These are phyloP conservation scores for Penicillium sp. DNA, from an alignment of 2,329 filamentous ascomycete genomes.

Conservation along the genomic window DNA sequence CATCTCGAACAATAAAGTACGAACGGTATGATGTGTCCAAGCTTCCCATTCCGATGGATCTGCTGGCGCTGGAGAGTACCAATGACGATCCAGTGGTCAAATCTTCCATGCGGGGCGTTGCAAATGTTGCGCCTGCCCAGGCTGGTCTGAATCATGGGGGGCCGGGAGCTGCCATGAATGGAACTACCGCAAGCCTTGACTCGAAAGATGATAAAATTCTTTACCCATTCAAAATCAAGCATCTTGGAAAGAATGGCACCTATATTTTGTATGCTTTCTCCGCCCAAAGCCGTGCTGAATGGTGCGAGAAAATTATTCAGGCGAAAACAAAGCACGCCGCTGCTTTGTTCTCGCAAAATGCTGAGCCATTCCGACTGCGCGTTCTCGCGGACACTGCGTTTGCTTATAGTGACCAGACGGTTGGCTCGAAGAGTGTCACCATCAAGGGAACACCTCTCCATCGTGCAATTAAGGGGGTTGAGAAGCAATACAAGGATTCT, in stretches of 20 bases:
- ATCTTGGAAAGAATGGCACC: constrained; percentile 81
- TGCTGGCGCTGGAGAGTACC: constrained; percentile 86
- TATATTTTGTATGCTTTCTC: constrained; percentile 87
- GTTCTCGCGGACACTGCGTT: constrained; percentile 94
- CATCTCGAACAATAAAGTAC: constrained; percentile 70
- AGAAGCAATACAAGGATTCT: constrained; percentile 64
- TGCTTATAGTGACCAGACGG: constrained; percentile 45
- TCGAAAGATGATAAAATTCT: constrained; percentile 76
- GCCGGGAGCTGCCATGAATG: constrained; percentile 64
- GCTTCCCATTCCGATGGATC: constrained; percentile 92
- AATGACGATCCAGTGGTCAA: constrained; percentile 90
- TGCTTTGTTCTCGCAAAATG: constrained; percentile 85
- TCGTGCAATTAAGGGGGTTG: constrained; percentile 83
- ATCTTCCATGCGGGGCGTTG: constrained; percentile 69
- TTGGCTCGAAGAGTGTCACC: constrained; percentile 66
- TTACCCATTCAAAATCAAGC: constrained; percentile 94
- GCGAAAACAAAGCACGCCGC: constrained; percentile 93
- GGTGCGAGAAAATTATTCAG: constrained; percentile 91
- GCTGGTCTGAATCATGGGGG: constrained; percentile 62
- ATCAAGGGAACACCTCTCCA: constrained; percentile 91
- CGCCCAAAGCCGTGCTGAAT: constrained; percentile 73
- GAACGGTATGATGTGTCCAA: constrained; percentile 90
- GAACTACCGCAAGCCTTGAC: constrained; percentile 51
- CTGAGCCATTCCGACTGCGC: constrained; percentile 87
- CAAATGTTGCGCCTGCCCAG: constrained; percentile 55